Evolutionary conservation across 179 eudicot species (phyloP), one percentile per base, ranked within the genome.

Genomic region (Carnegiea gigantea): DNA sequence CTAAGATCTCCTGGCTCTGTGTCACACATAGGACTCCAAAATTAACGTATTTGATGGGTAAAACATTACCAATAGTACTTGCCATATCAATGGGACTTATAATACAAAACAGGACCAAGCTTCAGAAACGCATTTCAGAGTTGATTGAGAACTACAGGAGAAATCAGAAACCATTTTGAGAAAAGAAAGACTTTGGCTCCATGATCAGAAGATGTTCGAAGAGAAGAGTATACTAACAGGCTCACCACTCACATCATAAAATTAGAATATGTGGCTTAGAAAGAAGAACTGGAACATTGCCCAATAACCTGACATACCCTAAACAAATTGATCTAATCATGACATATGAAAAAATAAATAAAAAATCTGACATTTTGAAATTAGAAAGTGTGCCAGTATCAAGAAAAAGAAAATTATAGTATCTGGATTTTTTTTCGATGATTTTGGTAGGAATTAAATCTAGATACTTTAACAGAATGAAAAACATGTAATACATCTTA

Each of bases 211-310:
- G 11, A 71, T 48, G 11, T 67, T 73, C 17, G 9, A 48, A 82
- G 90, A 72, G 54, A 70, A 88, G 92, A 78, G 3, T 18, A 54
- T 90, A 94, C 95, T 92, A 92, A 95, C 99, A 86, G 98, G 92
- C 92, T 94, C 92, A 90, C 99, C 98, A 81, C 99, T 94, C 65
- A 88, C 90, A 86, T 94, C 94, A 98, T 94, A 92, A 77, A 86
- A 94, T n/a, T n/a, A n/a, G n/a, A n/a, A n/a, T n/a, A n/a, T 94
- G 99, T 14, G 99, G 98, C 88, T 95, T 95, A 76, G 94, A 90
- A 86, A 95, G 94, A 84, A 95, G 85, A 81, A 95, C 88, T 11
- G 99, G 98, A 76, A 86, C 85, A 72, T 90, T 88, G 79, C 98
- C 94, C 84, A 94, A 62, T 78, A 82, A 64, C 98, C 99, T 94